phyloP scores from a whole-genome alignment of 371 early-diverging fungal genomes.

The Mucor lusitanicus region DNA sequence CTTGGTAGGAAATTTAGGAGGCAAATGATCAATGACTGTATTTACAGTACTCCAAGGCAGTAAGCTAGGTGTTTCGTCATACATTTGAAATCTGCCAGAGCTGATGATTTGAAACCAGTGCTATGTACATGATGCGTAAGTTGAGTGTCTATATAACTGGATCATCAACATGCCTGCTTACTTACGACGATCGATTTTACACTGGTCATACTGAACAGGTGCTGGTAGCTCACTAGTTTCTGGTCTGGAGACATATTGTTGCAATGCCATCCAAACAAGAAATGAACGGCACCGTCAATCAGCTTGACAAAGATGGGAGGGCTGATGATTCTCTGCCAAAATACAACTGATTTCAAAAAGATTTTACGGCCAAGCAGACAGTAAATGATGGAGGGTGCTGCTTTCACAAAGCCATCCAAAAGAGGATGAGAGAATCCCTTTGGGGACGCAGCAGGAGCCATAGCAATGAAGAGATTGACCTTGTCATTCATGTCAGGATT shows the following conservation, averaged over 20 bases:
- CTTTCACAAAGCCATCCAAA: conserved; percentile 79
- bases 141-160: background rate
- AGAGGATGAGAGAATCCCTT: conserved; percentile 76
- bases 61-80: conserved; percentile 77
- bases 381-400: conserved; percentile 85
- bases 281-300: conserved; percentile 70
- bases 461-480: conserved; percentile 83
- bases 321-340: conserved; percentile 82
- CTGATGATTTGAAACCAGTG: conserved; percentile 95
- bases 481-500: conserved; percentile 74
- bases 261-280: conserved; percentile 87
- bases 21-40: conserved; percentile 51
- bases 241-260: conserved; percentile 68
- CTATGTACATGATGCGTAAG: conserved; percentile 18
- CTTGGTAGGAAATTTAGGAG: conserved; percentile 71
- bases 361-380: conserved; percentile 85
- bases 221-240: conserved; percentile 82
- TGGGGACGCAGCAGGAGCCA: conserved; percentile 92
- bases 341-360: conserved; percentile 73
- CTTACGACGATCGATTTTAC: conserved; percentile 86
- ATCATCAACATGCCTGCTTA: background rate
- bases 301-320: conserved; percentile 71
- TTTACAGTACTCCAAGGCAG: conserved; percentile 52
- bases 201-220: conserved; percentile 86
- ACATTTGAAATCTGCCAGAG: conserved; percentile 87